phyloP scores from a whole-genome alignment of 495 filamentous ascomycete genomes.

The Hypoxylon subgilvum region DNA sequence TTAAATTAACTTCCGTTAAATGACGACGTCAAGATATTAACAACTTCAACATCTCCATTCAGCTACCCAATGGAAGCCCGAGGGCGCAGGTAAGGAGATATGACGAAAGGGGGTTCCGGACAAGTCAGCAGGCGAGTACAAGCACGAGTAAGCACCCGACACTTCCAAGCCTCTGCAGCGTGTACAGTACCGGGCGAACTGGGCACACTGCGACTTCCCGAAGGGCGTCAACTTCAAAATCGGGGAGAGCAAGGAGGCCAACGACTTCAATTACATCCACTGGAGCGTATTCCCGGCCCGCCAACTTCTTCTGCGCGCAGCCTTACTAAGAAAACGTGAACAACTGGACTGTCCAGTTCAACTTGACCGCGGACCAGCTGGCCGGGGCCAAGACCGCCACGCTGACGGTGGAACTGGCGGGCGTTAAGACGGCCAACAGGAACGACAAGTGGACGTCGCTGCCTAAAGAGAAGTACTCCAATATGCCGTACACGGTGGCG shows the following conservation, averaged over 20 bases:
- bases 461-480: conserved; percentile 50
- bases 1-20: no score
- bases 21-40: conserved; percentile 49
- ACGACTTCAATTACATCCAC: conserved; percentile 61
- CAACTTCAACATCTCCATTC: conserved; percentile 1
- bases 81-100: conserved; percentile 58
- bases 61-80: conserved; percentile 52
- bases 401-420: conserved; percentile 58
- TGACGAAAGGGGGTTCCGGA: conserved; percentile 63
- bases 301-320: conserved; percentile 39
- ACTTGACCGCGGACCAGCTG: conserved; percentile 44
- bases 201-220: conserved; percentile 62
- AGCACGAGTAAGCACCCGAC: conserved; percentile 55
- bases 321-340: conserved; percentile 48
- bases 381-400: conserved; percentile 43
- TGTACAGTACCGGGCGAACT: conserved; percentile 61
- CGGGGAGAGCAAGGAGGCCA: conserved; percentile 49
- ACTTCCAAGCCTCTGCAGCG: conserved; percentile 53
- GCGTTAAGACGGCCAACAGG: conserved; percentile 56
- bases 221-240: conserved; percentile 57
- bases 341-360: conserved; percentile 61
- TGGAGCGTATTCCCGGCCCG: conserved; percentile 58
- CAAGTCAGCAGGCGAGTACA: conserved; percentile 61
- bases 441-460: conserved; percentile 45
- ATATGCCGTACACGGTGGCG: conserved; percentile 46